These are phyloP conservation scores for Coemansia sp. DNA, from an alignment of 192 early-diverging fungal species.

Conservation along the genomic window DNA sequence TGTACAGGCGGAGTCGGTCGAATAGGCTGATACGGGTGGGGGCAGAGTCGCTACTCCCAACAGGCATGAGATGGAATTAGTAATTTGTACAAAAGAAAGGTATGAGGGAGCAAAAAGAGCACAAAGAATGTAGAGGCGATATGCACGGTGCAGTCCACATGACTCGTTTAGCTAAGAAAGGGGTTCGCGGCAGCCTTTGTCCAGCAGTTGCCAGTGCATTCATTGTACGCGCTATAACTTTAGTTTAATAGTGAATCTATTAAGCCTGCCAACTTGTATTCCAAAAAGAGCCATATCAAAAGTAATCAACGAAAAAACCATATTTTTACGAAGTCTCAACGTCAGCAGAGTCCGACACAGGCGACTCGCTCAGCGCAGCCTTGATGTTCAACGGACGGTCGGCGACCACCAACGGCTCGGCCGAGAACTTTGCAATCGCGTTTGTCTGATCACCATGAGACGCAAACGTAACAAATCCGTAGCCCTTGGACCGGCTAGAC, in stretches of 20 bases:
- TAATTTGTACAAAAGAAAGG: not conserved
- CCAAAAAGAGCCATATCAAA: no score
- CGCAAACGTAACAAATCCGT: slow-evolving; percentile 88
- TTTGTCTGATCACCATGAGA: slow-evolving; percentile 70
- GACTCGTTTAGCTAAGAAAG: not conserved
- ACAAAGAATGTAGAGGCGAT: not conserved
- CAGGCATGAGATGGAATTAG: not conserved
- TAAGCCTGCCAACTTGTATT: no score
- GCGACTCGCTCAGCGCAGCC: slow-evolving; percentile 48
- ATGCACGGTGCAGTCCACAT: not conserved
- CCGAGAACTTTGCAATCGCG: slow-evolving; percentile 34
- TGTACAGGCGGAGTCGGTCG: slow-evolving; percentile 19
- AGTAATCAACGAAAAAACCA: not conserved
- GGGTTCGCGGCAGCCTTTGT: no score
- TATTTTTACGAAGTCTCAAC: not conserved
- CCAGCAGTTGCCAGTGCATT: no score
- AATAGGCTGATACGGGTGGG: not conserved
- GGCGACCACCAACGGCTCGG: slow-evolving; percentile 16
- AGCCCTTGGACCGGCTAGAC: slow-evolving; percentile 84
- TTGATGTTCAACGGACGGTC: slow-evolving; percentile 46
- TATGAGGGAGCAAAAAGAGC: not conserved
- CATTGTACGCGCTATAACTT: no score
- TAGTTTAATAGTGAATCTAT: no score
- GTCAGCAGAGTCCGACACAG: slow-evolving; percentile 6
- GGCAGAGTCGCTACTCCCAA: not conserved